Conservation (phyloP, 305 asterid genomes). For the Ruellia speciosa region DNA sequence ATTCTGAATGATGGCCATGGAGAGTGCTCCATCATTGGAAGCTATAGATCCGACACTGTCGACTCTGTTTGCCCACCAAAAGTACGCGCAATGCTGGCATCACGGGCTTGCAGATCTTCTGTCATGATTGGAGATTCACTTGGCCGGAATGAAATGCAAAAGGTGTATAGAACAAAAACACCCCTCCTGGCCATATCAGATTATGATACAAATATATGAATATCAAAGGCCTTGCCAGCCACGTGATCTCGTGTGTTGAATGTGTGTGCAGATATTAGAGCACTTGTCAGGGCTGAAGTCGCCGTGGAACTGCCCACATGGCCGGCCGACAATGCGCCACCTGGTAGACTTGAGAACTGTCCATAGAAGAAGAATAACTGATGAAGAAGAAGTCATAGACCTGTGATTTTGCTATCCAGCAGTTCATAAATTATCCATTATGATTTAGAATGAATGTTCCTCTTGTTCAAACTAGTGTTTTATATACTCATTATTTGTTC, state of each 20-base stretch:
- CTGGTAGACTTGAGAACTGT: slow-evolving; percentile 64
- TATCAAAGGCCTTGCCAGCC: too few relatives aligned
- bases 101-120: slow-evolving; percentile 94
- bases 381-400: slow-evolving; percentile 33
- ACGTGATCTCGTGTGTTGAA: not conserved
- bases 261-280: slow-evolving; percentile 57
- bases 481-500: too few relatives aligned
- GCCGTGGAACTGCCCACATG: slow-evolving; percentile 99
- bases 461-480: too few relatives aligned
- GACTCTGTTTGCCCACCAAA: slow-evolving; percentile 92
- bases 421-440: too few relatives aligned
- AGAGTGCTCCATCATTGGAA: slow-evolving; percentile 68
- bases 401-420: not conserved
- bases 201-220: not conserved
- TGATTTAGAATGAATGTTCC: too few relatives aligned
- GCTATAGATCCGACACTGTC: slow-evolving; percentile 58
- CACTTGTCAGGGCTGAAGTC: slow-evolving; percentile 69
- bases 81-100: slow-evolving; percentile 88
- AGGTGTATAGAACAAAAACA: slow-evolving; percentile 31
- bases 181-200: not conserved
- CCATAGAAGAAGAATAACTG: slow-evolving; percentile 20
- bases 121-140: slow-evolving; percentile 89
- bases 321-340: slow-evolving; percentile 99
- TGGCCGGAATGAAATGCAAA: slow-evolving; percentile 79
- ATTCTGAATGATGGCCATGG: slow-evolving; percentile 76